Base-by-base conservation (phyloP, 441 rosid species). In the Adansonia madagascariensis region DNA sequence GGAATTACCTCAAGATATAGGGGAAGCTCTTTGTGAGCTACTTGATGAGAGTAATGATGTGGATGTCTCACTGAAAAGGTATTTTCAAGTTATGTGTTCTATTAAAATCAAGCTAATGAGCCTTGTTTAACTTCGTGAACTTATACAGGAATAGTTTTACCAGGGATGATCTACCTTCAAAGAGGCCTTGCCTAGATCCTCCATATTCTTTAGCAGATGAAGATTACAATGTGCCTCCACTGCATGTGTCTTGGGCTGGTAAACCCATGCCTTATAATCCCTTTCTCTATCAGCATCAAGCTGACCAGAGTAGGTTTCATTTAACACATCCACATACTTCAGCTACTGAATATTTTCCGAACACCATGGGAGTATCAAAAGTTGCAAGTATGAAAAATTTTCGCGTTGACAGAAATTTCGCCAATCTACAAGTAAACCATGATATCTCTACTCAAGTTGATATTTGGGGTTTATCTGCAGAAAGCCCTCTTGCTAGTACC, bases 1-100 rank as follows among this genome's bases (percentile, higher is more conserved):
- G 99, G 99, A 95, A 81, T 83, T 95, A 66, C 92, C 98, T 7
- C 85, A 82, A 85, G 95, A 92, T 88, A 84, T 95, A n/a, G 99
- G 99, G 62, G 95, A 90, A 86, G 91, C 93, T 78, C 97, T 95
- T 76, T 95, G 99, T 83, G 90, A 88, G 83, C 94, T 95, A 22
- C 92, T 95, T 85, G 94, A 93, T 81, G 92, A 83, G 76, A 85
- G 85, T 77, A 79, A 80, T 71, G 89, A 90, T 73, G 83, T 71
- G 75, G 89, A 84, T 18, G 87, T 86, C 73, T 79, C 83, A 39
- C 78, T 79, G 60, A 85, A 85, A 80, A 84, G 95, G 99, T 93
- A 87, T 73, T 52, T 76, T 47, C 69, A 67, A 70, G 44, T 50
- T 53, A 11, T 75, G 41, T 67, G 52, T 79, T 22, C 53, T 78